These are phyloP conservation scores for Geranium brycei DNA, from an alignment of 345 rosid genomes.

Conservation along the genomic window DNA sequence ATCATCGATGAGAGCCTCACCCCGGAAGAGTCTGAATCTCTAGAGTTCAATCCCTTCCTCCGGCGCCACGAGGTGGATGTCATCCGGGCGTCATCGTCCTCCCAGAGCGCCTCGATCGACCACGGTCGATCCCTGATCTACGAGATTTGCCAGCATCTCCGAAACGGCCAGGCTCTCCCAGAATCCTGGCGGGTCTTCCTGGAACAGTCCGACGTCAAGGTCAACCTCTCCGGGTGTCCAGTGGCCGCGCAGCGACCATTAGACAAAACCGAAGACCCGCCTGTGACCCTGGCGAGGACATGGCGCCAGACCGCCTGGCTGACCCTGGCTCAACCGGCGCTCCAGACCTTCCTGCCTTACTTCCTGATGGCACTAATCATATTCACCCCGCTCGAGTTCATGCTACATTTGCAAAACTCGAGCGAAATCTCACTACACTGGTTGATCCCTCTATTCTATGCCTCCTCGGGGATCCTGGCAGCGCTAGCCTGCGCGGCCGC, in stretches of 20 bases:
- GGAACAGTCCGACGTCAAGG: slow-evolving; percentile 52
- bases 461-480: slow-evolving; percentile 30
- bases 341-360: slow-evolving; percentile 44
- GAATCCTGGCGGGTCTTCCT: slow-evolving; percentile 47
- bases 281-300: slow-evolving; percentile 36
- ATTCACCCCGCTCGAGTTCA: slow-evolving; percentile 23
- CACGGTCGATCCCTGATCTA: slow-evolving; percentile 57
- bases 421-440: slow-evolving; percentile 21
- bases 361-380: slow-evolving; percentile 32
- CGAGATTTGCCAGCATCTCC: slow-evolving; percentile 47
- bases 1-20: slow-evolving; percentile 32
- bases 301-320: slow-evolving; percentile 43
- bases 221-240: slow-evolving; percentile 55
- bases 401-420: slow-evolving; percentile 21
- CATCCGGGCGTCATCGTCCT: slow-evolving; percentile 36
- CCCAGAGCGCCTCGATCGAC: slow-evolving; percentile 60
- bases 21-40: slow-evolving; percentile 36
- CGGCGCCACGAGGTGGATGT: slow-evolving; percentile 38
- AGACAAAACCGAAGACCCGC: slow-evolving; percentile 11
- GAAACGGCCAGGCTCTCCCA: slow-evolving; percentile 49
- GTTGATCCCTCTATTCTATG: slow-evolving; percentile 43
- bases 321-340: slow-evolving; percentile 36
- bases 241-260: slow-evolving; percentile 34
- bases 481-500: slow-evolving; percentile 32
- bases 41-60: slow-evolving; percentile 43